Evolutionary conservation across 768 basidiomycete genomes (phyloP), one percentile per base, ranked within the genome.

Genomic region (Chalciporus pseudorubinellus): DNA sequence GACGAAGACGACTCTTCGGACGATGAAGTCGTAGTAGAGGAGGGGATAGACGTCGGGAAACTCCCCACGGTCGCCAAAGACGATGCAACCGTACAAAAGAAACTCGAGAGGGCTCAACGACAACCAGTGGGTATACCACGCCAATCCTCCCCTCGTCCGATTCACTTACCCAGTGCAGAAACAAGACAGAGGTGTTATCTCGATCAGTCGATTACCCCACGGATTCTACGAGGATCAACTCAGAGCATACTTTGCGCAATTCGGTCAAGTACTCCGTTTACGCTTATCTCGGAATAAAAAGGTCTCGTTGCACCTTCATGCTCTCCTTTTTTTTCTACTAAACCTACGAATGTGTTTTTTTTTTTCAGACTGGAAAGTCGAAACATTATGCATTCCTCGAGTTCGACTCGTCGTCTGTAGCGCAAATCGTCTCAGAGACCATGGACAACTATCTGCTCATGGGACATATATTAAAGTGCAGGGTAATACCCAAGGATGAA

Each of bases 301-400:
- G 82, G 95, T 87, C 18, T 10, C 58, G 13, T 44, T 10, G n/a
- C 20, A 8, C 14, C 16, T 18, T 19, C 0, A 13, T 6, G 9
- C 12, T 20, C 14, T n/a, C n/a, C n/a, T n/a, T n/a, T n/a, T n/a
- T n/a, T n/a, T n/a, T 10, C 28, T 49, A n/a, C 29, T 12, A 21
- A 46, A 28, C 8, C 7, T 14, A 11, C 22, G n/a, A 20, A 14
- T 7, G 13, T 2, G 5, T 3, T 28, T 8, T 3, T 2, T 57
- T 3, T 28, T 8, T 3, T 2, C 57, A 98, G 95, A 95, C 93
- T 13, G 97, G 97, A 48, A 81, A 80, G 56, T 95, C 95, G 41
- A 99, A 98, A 72, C 95, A 98, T 70, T 98, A 95, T 70, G 95
- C 84, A 3, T 98, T 95, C 76, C 77, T 99, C 62, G 95, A 98